Percentiles rank a stretch among this genome's conserved stretches.
These are phyloP conservation scores for Lolium multiflorum DNA, from an alignment of 176 grass and related monocot genomes.

Conservation along the genomic window DNA sequence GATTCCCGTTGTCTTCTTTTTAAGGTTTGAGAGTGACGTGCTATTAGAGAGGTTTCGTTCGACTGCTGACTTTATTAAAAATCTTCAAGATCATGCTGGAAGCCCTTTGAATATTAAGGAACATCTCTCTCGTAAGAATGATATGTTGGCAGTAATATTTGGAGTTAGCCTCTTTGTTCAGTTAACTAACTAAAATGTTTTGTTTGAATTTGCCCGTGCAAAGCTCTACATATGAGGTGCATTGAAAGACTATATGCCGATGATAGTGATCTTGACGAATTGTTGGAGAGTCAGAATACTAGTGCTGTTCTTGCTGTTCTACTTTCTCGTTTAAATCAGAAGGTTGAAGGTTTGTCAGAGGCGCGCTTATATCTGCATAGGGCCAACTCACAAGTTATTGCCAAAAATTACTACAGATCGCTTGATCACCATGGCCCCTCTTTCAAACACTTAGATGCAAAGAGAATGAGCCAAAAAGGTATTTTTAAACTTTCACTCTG, in stretches of 20 bases:
- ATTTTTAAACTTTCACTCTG: background rate
- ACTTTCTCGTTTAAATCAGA: slow-evolving; percentile 58
- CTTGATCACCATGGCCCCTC: slow-evolving; percentile 47
- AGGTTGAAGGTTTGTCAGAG: slow-evolving; percentile 31
- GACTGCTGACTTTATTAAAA: slow-evolving; percentile 37
- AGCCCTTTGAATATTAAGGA: slow-evolving; percentile 28
- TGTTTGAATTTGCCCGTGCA: background rate
- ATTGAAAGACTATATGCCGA: slow-evolving; percentile 58
- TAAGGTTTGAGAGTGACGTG: slow-evolving; percentile 61
- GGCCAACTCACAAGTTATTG: slow-evolving; percentile 15
- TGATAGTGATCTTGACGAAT: slow-evolving; percentile 39
- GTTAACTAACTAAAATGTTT: background rate
- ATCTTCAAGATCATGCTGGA: slow-evolving; percentile 32
- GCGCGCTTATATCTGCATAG: slow-evolving; percentile 24
- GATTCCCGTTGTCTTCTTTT: background rate
- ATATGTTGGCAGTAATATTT: background rate
- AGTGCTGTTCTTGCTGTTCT: slow-evolving; percentile 45
- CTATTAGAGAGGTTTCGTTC: slow-evolving; percentile 36
- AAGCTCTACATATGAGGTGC: slow-evolving; percentile 59
- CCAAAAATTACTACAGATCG: slow-evolving; percentile 47
- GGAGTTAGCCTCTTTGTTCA: background rate
- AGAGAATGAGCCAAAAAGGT: slow-evolving; percentile 52
- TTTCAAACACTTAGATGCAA: slow-evolving; percentile 58
- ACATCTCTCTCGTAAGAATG: slow-evolving; percentile 54
- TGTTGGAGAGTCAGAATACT: slow-evolving; percentile 23